These are phyloP conservation scores for Scedosporium aurantiacum DNA, from an alignment of 2,329 filamentous ascomycete species.

Conservation along the genomic window DNA sequence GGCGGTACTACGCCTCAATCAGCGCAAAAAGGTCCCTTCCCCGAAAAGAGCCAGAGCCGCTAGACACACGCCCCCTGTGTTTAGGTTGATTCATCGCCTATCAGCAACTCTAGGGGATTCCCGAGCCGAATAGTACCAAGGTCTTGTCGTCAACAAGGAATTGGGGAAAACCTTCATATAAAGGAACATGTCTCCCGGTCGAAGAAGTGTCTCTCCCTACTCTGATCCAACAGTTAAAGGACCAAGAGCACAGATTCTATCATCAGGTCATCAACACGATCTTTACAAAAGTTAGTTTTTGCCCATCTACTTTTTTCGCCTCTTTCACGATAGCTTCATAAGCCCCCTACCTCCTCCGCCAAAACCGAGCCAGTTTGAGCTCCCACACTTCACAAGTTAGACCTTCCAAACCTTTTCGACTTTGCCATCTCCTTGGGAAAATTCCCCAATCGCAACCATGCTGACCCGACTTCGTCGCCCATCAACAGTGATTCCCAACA, in stretches of 20 bases:
- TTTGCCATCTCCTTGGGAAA: slow-evolving; percentile 1
- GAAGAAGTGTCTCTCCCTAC: slow-evolving; percentile 26
- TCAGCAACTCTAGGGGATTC: slow-evolving; percentile 1
- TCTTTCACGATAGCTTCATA: slow-evolving; percentile 8
- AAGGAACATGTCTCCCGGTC: slow-evolving; percentile 29
- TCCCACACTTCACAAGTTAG: not conserved
- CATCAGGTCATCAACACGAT: slow-evolving; percentile 20
- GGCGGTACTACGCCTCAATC: not conserved
- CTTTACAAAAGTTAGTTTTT: slow-evolving; percentile 30
- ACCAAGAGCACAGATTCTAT: slow-evolving; percentile 26
- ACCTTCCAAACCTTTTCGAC: slow-evolving; percentile 1
- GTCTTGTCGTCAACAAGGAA: not conserved
- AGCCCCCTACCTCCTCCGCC: not conserved
- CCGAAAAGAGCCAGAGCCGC: not conserved
- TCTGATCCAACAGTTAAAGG: slow-evolving; percentile 26
- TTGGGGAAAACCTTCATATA: slow-evolving; percentile 21
- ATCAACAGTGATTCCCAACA: slow-evolving; percentile 36
- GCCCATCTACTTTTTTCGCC: slow-evolving; percentile 1
- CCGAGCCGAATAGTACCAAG: slow-evolving; percentile 8
- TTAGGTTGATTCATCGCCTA: not conserved
- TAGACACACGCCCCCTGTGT: not conserved
- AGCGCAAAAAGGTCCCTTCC: not conserved
- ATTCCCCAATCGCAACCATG: slow-evolving; percentile 9
- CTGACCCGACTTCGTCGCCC: slow-evolving; percentile 10
- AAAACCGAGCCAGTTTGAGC: not conserved